These are phyloP conservation scores for Mortierella sp. DNA, from an alignment of 371 early-diverging fungal genomes.

Conservation along the genomic window DNA sequence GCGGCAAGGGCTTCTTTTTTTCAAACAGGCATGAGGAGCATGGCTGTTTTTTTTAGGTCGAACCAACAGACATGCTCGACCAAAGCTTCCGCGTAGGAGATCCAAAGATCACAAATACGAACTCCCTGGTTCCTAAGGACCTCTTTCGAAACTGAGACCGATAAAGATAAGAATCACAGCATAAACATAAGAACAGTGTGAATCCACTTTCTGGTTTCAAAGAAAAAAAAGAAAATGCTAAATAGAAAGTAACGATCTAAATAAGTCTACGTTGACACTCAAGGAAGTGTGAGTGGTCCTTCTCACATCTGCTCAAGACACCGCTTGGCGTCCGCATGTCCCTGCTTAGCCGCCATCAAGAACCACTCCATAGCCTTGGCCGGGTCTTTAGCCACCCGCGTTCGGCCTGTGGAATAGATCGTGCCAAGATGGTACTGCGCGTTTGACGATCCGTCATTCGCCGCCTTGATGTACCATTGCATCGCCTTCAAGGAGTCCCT, in stretches of 20 bases:
- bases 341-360: neutral
- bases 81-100: too few relatives aligned
- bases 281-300: too few relatives aligned
- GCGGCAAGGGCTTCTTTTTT: neutral
- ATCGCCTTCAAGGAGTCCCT: neutral
- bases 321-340: neutral
- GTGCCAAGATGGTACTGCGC: neutral
- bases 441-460: neutral
- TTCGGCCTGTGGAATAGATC: neutral
- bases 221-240: too few relatives aligned
- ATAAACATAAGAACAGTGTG: too few relatives aligned
- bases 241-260: too few relatives aligned
- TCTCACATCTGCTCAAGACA: neutral
- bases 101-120: too few relatives aligned
- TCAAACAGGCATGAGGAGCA: neutral
- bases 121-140: too few relatives aligned
- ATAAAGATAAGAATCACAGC: too few relatives aligned
- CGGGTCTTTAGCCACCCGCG: neutral
- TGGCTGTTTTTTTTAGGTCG: neutral
- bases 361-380: neutral
- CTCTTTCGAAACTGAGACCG: too few relatives aligned
- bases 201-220: too few relatives aligned
- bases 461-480: neutral
- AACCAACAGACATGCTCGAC: too few relatives aligned
- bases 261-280: too few relatives aligned